Evolutionary conservation across 1,139 yeast genomes (phyloP), one percentile per base, ranked within the genome.

Genomic region (Sugiyamaella grinbergsii): DNA sequence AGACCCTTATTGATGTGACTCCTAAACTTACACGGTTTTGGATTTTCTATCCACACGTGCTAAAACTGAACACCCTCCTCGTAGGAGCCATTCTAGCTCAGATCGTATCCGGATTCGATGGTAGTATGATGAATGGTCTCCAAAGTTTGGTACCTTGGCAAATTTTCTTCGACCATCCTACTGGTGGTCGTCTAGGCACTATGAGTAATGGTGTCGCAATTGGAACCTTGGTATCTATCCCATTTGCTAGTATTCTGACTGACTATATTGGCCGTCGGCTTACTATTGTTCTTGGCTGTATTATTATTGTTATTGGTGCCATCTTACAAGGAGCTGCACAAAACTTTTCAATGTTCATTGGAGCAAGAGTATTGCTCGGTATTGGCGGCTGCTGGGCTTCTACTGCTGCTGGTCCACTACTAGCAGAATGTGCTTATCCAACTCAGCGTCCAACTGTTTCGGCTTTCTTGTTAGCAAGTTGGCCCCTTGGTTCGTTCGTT

Each of bases 401-500:
- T 39, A 66, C 67, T 39, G 65, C 75, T 23, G 71, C 81, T 11
- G 79, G 82, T 7, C 60, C 69, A 18, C 59, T 63, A 28, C 74
- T 74, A 54, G 74, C 70, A 3, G 74, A 73, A 59, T 59, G 71
- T 56, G 57, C 75, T 52, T 67, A 66, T 45, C 74, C 74, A 7
- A 46, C 64, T 7, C 79, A 75, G 54, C 70, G 84, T 62, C 73
- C 74, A 13, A 67, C 69, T 19, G 61, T 71, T 29, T 77, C 82
- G 16, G 70, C 78, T 19, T 64, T 72, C 49, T 77, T 73, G 60
- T 77, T 76, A 66, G 74, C 74, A 52, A 75, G 77, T 63, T 76
- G 78, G 77, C 71, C 78, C 59, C 58, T 78, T 47, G 84, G 84
- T 24, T 78, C 83, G 4, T 65, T 77, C 39, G 59, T 80, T 40